Evolutionary conservation across 768 basidiomycete species (phyloP).

Genomic region (Suillus occidentalis): DNA sequence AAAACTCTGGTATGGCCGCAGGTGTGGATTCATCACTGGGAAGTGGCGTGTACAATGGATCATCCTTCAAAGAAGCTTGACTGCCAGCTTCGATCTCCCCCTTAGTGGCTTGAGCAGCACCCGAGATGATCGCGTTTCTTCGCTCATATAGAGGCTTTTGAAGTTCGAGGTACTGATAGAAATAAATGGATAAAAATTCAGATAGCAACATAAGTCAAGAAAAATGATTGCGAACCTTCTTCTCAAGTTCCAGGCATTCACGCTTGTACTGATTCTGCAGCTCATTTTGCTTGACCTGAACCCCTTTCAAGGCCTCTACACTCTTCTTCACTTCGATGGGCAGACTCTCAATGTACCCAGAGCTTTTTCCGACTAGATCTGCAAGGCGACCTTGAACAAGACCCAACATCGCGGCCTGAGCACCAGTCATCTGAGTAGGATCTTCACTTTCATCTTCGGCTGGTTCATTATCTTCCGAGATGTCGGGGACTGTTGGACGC

Average conservation of each 20-base stretch:
- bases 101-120: constrained; percentile 64
- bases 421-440: constrained; percentile 39
- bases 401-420: constrained; percentile 70
- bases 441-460: constrained; percentile 56
- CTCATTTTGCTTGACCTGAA: constrained; percentile 89
- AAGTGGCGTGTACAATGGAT: constrained; percentile 66
- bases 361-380: constrained; percentile 84
- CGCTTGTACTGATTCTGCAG: constrained; percentile 90
- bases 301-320: constrained; percentile 89
- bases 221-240: constrained; percentile 63
- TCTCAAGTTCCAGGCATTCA: constrained; percentile 93
- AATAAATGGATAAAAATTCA: constrained; percentile 10
- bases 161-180: constrained; percentile 66
- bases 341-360: constrained; percentile 91
- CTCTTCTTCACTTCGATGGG: constrained; percentile 79
- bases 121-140: constrained; percentile 80
- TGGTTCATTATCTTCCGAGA: constrained; percentile 76
- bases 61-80: constrained; percentile 69
- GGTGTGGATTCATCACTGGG: constrained; percentile 48
- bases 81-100: constrained; percentile 87
- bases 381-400: constrained; percentile 89
- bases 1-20: constrained; percentile 85
- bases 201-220: constrained; percentile 13
- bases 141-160: constrained; percentile 85
- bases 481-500: constrained; percentile 86